These are phyloP conservation scores for Wickerhamiella infanticola DNA, from an alignment of 1,139 yeast species.

Conservation along the genomic window DNA sequence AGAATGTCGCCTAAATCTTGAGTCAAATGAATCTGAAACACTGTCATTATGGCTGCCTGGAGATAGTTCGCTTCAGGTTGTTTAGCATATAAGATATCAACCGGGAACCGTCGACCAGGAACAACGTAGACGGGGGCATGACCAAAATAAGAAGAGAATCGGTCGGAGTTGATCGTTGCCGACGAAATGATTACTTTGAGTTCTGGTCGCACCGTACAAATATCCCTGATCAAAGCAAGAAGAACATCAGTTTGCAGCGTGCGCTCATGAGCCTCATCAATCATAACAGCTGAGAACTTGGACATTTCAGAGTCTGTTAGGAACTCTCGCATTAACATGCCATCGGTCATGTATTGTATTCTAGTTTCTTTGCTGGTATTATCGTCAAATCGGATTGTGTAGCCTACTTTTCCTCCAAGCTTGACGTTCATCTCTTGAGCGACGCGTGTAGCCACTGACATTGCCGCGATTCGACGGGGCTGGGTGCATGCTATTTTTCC, in stretches of 20 bases:
- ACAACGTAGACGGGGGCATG: slow-evolving; percentile 71
- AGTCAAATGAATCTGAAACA: slow-evolving; percentile 66
- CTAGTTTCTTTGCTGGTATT: slow-evolving; percentile 44
- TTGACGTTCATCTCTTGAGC: slow-evolving; percentile 67
- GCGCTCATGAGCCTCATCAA: slow-evolving; percentile 95
- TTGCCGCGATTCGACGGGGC: slow-evolving; percentile 92
- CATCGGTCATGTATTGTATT: slow-evolving; percentile 85
- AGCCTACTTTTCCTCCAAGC: slow-evolving; percentile 74
- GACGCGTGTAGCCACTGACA: slow-evolving; percentile 82
- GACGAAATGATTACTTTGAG: slow-evolving; percentile 70
- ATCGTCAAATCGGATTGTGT: slow-evolving; percentile 77
- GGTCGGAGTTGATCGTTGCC: slow-evolving; percentile 84
- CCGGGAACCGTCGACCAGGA: slow-evolving; percentile 86
- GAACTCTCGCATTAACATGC: slow-evolving; percentile 80
- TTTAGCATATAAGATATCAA: slow-evolving; percentile 68
- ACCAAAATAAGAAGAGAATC: slow-evolving; percentile 65
- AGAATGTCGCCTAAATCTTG: slow-evolving; percentile 69
- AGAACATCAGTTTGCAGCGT: slow-evolving; percentile 87
- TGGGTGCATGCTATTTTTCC: slow-evolving; percentile 74
- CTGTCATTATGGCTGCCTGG: slow-evolving; percentile 68
- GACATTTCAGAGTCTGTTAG: slow-evolving; percentile 56
- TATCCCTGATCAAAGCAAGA: slow-evolving; percentile 64
- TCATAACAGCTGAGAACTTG: slow-evolving; percentile 66
- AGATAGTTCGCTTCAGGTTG: slow-evolving; percentile 88
- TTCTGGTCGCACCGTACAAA: slow-evolving; percentile 43